Evolutionary conservation across 768 basidiomycete genomes (phyloP), one percentile per base, ranked within the genome.

Genomic region (Mycena albidolilacea): DNA sequence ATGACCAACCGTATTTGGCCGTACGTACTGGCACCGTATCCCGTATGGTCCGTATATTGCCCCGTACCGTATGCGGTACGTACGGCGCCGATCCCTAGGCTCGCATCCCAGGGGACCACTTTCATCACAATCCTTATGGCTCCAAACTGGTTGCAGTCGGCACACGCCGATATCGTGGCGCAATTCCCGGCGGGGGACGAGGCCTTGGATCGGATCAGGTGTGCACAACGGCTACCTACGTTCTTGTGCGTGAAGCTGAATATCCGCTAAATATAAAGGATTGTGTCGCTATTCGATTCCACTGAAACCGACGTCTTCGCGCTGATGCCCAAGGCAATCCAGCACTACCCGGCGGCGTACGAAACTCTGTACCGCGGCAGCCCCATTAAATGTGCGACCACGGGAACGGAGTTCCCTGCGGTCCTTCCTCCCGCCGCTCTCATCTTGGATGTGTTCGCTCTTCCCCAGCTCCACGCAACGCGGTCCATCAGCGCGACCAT

Each of bases 381-480:
- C 9, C 12, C 48, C 23, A 67, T 71, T 39, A 52, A 10, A 41
- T 71, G 70, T n/a, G 63, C 70, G 52, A 48, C 21, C 19, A 71
- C 62, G 11, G 70, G 70, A 6, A 65, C n/a, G 8, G 23, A 6
- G 19, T 71, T 71, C 46, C 9, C 55, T 17, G 64, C 64, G 3
- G 38, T 71, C 7, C 57, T 64, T 1, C 37, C 70, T 1, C 70
- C 70, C 7, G 10, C 57, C 8, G 64, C 55, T 2, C 10, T 71
- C 19, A 60, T 71, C 43, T 0, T 66, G 2, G 70, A 71, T 44
- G 54, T 70, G 12, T 72, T 72, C 43, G 65, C 23, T 3, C 14
- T 62, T 41, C n/a, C 7, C 0, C 65, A 72, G 19, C 41, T 67
- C 10, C 6, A 46, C 3, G 50, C 59, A 8, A 67, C 71, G n/a